Evolutionary conservation across 257 asterid genomes (phyloP), one percentile per base, ranked within the genome.

Genomic region (Gentiana dahurica): DNA sequence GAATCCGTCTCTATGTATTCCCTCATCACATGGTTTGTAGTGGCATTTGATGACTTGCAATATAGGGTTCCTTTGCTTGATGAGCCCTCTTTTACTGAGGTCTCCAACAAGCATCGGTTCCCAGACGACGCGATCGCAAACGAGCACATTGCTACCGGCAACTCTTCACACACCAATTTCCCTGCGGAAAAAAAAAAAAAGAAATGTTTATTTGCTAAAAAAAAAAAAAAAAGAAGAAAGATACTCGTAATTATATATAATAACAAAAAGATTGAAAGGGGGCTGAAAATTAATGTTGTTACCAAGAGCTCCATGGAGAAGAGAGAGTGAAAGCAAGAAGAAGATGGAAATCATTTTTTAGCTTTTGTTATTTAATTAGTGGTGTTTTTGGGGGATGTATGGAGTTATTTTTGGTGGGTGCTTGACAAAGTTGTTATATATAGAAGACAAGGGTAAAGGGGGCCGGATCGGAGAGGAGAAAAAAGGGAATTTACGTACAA

Each of bases 71-170:
- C 55, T 8, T 11, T 65, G 9, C 69, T 53, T 4, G 7, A 39
- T 34, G 60, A 64, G 8, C 64, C 59, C 1, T 13, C 55, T n/a
- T 68, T 41, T 39, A 59, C 56, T 12, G 56, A 67, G 0, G 77
- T 75, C 71, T 71, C 80, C 34, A 71, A 54, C 36, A 57, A 38
- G 67, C 80, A 75, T 34, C 80, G 67, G 8, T 64, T 71, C 33
- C 80, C 77, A 0, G 72, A 67, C 1, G 67, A 75, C 24, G 70
- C 59, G 2, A 75, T 41, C 8, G 80, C 68, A 37, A 67, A 75
- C 12, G 80, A 51, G 51, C 80, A 75, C 57, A 53, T 2, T 39
- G 56, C 71, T 0, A 48, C 39, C 2, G 57, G 53, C 54, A 75
- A 10, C 6, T 75, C 51, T 24, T 75, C 75, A 32, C 80, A 75